A percentile compares a stretch with the other conserved stretches of the same genome.
Evolutionary conservation across 208 protist genomes (phyloP).

Genomic region (Tritrichomonas musculus): DNA sequence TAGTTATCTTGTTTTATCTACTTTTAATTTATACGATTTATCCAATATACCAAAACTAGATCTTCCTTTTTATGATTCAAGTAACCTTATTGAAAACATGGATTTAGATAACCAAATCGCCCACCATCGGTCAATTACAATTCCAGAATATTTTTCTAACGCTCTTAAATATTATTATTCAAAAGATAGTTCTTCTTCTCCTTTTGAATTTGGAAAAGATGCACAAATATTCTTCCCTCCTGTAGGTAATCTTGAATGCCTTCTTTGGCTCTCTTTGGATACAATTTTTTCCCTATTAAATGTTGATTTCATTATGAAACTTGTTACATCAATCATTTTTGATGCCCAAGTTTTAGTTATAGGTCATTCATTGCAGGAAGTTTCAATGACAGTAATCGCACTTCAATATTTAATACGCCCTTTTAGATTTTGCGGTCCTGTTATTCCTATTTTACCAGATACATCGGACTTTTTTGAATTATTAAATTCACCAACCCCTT

Average conservation of each 20-base stretch:
- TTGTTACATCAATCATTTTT: neutral
- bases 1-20: too few relatives aligned
- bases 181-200: too few relatives aligned
- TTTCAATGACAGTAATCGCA: neutral
- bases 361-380: neutral
- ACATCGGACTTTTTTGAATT: neutral
- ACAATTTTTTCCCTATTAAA: neutral
- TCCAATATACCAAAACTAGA: too few relatives aligned
- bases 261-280: neutral
- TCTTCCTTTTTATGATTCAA: neutral
- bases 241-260: too few relatives aligned
- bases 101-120: neutral
- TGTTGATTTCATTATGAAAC: neutral
- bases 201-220: too few relatives aligned
- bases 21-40: too few relatives aligned
- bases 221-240: too few relatives aligned
- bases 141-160: neutral
- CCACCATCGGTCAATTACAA: neutral
- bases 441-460: neutral
- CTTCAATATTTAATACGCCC: neutral
- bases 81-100: neutral
- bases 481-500: neutral
- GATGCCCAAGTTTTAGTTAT: neutral
- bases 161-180: neutral
- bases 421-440: neutral